Conservation (phyloP, 208 protist species). For the Trypanosoma avium region DNA sequence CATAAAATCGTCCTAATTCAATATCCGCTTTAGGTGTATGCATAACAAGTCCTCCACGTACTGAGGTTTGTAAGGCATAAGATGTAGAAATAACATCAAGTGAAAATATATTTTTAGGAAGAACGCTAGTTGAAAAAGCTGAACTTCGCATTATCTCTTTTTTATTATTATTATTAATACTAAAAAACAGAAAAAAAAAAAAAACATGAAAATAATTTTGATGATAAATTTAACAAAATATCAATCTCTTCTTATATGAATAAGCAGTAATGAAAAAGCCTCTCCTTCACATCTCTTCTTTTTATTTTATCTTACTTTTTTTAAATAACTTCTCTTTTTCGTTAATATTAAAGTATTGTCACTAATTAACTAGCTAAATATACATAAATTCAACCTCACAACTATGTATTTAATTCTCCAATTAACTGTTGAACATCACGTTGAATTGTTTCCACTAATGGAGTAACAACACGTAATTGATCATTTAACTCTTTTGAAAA, state of each 20-base stretch:
- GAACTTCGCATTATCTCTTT: conserved; percentile 22
- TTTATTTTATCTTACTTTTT: too few species aligned
- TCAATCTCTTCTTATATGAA: too few species aligned
- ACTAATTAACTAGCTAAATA: too few species aligned
- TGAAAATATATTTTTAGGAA: conserved; percentile 7
- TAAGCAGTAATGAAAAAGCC: too few species aligned
- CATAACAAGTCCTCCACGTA: conserved; percentile 49
- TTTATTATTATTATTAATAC: conserved; percentile 11
- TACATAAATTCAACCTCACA: too few species aligned
- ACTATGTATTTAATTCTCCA: not conserved
- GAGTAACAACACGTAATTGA: conserved; percentile 7
- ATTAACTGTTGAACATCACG: conserved; percentile 13
- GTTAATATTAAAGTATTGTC: too few species aligned
- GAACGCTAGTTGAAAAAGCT: conserved; percentile 10
- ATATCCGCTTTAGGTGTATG: conserved; percentile 86
- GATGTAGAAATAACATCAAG: not conserved
- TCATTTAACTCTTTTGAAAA: conserved; percentile 10
- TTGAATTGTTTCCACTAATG: conserved; percentile 11
- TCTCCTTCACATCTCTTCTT: too few species aligned
- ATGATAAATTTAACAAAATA: too few species aligned
- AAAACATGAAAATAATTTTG: too few species aligned
- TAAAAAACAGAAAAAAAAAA: conserved; percentile 1
- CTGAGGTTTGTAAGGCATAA: conserved; percentile 24
- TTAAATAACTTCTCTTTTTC: too few species aligned
- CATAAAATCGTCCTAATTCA: conserved; percentile 69